Base-by-base conservation (phyloP, 2,329 filamentous ascomycete genomes). In the Pleurostoma richardsiae region DNA sequence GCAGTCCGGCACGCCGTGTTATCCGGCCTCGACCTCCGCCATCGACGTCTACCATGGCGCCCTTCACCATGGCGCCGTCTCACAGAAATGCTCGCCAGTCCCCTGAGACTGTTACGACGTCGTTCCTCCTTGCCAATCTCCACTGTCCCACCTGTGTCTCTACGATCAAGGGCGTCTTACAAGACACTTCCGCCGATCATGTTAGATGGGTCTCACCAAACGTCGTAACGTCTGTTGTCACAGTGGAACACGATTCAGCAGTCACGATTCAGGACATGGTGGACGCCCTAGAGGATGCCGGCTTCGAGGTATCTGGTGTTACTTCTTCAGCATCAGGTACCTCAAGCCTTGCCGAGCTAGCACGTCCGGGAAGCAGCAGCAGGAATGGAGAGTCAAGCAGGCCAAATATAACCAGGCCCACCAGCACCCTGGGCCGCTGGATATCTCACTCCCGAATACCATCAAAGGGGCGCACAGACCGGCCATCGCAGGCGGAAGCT, bases 101-200 rank as follows among this genome's bases (percentile, higher is more conserved):
- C 41, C 46, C 42, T 46, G 36, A 33, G 27, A 26, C 45, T 39
- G 62, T 71, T 49, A 77, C 73, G 10, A 84, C 80, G 2, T 83
- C 79, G 31, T 81, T 85, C 58, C 73, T 89, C 51, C 71, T 90
- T 55, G 79, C 76, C 51, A 90, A 90, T 63, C 73, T 90, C n/a
- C 86, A 90, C 66, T 90, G 86, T 67, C 82, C 85, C 10, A 86
- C 85, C 50, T 90, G 86, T 62, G 80, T 88, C 43, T 76, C 79
- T 33, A 73, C 76, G 54, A 88, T 90, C 59, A 74, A 81, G 57
- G 69, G 76, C 45, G 73, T 77, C 49, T 67, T 90, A 49, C 70
- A 61, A 49, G 72, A 70, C 40, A 62, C 63, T 26, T 78, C 67
- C 54, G 59, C 55, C 45, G 63, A 58, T 67, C 77, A 60, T 58